Evolutionary conservation across 176 grass and related monocot species (phyloP).

Genomic region (Triticum turgidum): DNA sequence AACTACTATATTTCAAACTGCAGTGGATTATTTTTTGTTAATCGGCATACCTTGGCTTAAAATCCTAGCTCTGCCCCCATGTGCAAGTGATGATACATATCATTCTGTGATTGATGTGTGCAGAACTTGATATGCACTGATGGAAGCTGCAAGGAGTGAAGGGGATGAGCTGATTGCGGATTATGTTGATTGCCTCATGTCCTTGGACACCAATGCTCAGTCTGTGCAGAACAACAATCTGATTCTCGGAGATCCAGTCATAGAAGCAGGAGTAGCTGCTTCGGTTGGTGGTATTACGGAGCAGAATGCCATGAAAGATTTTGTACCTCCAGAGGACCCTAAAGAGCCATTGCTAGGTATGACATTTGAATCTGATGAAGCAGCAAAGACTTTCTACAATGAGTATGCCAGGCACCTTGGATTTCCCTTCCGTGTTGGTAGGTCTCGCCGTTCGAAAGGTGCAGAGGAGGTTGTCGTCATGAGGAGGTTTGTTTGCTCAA

Average conservation of each 20-base stretch:
- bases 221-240: conserved; percentile 35
- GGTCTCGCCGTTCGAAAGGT: conserved; percentile 84
- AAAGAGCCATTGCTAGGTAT: conserved; percentile 68
- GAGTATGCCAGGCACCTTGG: conserved; percentile 68
- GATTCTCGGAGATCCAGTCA: conserved; percentile 37
- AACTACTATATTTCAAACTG: neutral
- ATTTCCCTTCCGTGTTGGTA: conserved; percentile 79
- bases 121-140: conserved; percentile 23
- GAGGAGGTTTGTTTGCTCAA: conserved; percentile 96
- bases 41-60: neutral
- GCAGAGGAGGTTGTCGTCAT: conserved; percentile 81
- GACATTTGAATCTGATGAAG: conserved; percentile 71
- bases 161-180: conserved; percentile 70
- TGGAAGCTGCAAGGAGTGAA: conserved; percentile 52
- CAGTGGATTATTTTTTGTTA: neutral
- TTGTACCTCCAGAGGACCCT: conserved; percentile 32
- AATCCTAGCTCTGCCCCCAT: neutral
- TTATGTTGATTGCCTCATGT: conserved; percentile 89
- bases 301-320: conserved; percentile 29
- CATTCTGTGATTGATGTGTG: neutral
- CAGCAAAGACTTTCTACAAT: conserved; percentile 85
- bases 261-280: neutral
- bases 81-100: neutral
- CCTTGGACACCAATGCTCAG: conserved; percentile 65
- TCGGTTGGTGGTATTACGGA: conserved; percentile 17